These are phyloP conservation scores for Letharia lupina DNA, from an alignment of 495 filamentous ascomycete species.

Conservation along the genomic window DNA sequence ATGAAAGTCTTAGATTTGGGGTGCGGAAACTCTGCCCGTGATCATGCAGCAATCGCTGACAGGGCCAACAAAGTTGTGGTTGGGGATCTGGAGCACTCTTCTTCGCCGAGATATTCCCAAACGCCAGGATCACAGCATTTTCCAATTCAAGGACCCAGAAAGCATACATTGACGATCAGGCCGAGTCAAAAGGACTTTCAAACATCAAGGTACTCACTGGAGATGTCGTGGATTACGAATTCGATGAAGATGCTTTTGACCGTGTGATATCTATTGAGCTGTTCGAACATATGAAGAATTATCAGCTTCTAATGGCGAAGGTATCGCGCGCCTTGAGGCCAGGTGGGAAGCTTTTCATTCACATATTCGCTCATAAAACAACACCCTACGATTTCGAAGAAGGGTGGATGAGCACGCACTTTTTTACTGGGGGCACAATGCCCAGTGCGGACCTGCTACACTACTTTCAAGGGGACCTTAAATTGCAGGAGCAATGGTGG, in stretches of 20 bases:
- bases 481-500: conserved; percentile 54
- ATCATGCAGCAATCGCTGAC: conserved; percentile 14
- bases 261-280: conserved; percentile 57
- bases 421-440: conserved; percentile 66
- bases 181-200: conserved; percentile 41
- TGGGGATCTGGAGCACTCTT: conserved; percentile 58
- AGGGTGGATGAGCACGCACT: conserved; percentile 64
- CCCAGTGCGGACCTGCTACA: conserved; percentile 54
- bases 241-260: conserved; percentile 45
- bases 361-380: conserved; percentile 52
- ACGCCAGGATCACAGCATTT: conserved; percentile 50
- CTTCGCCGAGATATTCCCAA: conserved; percentile 51
- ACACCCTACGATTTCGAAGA: conserved; percentile 59
- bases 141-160: conserved; percentile 59
- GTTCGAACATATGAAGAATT: conserved; percentile 71
- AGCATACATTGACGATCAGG: conserved; percentile 50
- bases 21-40: conserved; percentile 30
- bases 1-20: conserved; percentile 56
- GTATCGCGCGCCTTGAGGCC: conserved; percentile 46
- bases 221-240: conserved; percentile 52
- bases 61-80: conserved; percentile 41
- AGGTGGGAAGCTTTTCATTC: conserved; percentile 55
- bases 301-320: conserved; percentile 55
- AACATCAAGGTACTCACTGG: conserved; percentile 55
- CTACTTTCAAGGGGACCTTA: conserved; percentile 56